phyloP scores from a whole-genome alignment of 2,329 filamentous ascomycete species.

The Xylariales sp. region DNA sequence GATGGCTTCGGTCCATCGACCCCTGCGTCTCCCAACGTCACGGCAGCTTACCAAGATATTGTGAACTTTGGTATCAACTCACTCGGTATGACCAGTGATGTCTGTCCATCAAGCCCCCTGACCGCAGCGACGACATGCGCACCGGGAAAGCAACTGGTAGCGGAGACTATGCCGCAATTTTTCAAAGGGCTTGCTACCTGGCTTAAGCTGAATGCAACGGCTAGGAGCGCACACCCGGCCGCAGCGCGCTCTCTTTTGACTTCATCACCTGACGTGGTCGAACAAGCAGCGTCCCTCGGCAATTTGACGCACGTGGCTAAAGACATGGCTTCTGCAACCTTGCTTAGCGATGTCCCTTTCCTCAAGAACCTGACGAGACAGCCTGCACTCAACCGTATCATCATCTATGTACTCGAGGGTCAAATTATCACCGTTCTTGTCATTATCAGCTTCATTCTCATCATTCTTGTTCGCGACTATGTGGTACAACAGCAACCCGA shows the following conservation, averaged over 20 bases:
- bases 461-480: constrained; percentile 95
- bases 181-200: constrained; percentile 1
- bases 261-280: not conserved
- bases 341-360: constrained; percentile 54
- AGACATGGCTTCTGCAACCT: constrained; percentile 24
- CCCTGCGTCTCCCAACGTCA: constrained; percentile 11
- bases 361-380: constrained; percentile 63
- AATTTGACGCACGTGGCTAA: constrained; percentile 14
- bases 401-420: constrained; percentile 84
- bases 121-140: constrained; percentile 32
- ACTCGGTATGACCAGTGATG: constrained; percentile 14
- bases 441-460: constrained; percentile 90
- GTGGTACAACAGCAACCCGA: constrained; percentile 97
- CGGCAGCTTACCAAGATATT: constrained; percentile 14
- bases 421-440: constrained; percentile 90
- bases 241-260: constrained; percentile 6
- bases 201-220: constrained; percentile 1
- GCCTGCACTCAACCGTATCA: constrained; percentile 67
- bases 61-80: constrained; percentile 18
- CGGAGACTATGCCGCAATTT: constrained; percentile 27
- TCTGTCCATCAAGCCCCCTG: constrained; percentile 35
- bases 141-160: constrained; percentile 27
- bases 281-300: not conserved
- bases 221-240: constrained; percentile 1
- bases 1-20: constrained; percentile 48